Evolutionary conservation across 2,329 filamentous ascomycete species (phyloP).

Genomic region (Epichloe festucae): DNA sequence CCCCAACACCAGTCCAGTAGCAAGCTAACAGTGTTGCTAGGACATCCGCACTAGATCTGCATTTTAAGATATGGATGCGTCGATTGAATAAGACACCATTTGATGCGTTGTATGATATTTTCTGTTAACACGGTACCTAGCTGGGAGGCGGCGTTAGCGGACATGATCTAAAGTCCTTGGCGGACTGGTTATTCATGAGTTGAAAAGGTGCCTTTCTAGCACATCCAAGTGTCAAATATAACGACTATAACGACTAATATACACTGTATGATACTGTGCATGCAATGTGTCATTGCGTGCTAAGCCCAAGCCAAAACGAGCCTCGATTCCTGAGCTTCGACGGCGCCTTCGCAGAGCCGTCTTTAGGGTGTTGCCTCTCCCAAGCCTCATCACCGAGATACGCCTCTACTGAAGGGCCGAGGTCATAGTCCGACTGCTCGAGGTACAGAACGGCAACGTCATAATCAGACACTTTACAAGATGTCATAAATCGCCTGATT

Average conservation of each 20-base stretch:
- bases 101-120: slow-evolving; percentile 11
- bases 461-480: slow-evolving; percentile 65
- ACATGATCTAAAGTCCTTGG: slow-evolving; percentile 13
- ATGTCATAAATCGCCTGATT: slow-evolving; percentile 66
- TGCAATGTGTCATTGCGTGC: neutral
- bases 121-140: slow-evolving; percentile 14
- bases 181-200: slow-evolving; percentile 15
- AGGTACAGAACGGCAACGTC: slow-evolving; percentile 65
- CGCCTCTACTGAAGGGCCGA: slow-evolving; percentile 48
- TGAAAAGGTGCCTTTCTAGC: slow-evolving; percentile 9
- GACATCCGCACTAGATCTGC: slow-evolving; percentile 47
- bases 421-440: slow-evolving; percentile 53
- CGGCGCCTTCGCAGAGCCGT: slow-evolving; percentile 11
- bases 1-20: neutral
- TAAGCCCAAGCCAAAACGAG: slow-evolving; percentile 20
- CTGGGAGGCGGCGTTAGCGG: slow-evolving; percentile 19
- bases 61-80: slow-evolving; percentile 27
- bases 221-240: slow-evolving; percentile 1
- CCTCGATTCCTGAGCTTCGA: slow-evolving; percentile 19
- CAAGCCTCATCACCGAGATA: slow-evolving; percentile 63
- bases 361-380: slow-evolving; percentile 53
- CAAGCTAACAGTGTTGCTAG: slow-evolving; percentile 21
- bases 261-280: neutral
- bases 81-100: slow-evolving; percentile 1
- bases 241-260: slow-evolving; percentile 11